Conservation (phyloP, 345 rosid genomes). For the Populus tremula region DNA sequence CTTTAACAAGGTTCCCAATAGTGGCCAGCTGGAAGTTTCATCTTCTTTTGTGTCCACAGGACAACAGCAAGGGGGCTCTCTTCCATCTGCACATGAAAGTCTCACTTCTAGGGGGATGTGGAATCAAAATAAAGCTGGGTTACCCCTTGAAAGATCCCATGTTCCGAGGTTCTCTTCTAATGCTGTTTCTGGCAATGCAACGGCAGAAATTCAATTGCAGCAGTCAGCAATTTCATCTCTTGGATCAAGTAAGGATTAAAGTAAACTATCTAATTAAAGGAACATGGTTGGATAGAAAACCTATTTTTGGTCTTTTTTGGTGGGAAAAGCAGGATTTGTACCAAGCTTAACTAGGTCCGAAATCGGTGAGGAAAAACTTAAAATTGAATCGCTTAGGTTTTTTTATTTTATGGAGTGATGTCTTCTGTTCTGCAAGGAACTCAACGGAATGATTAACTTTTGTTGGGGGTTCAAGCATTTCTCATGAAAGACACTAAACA, state of each 20-base stretch:
- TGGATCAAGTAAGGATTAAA: constrained; percentile 36
- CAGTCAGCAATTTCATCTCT: constrained; percentile 35
- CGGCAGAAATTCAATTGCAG: constrained; percentile 35
- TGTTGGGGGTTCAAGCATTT: neutral
- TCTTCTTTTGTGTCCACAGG: constrained; percentile 32
- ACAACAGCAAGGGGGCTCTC: constrained; percentile 37
- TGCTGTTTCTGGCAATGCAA: constrained; percentile 33
- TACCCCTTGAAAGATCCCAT: constrained; percentile 46
- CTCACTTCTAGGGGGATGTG: constrained; percentile 40
- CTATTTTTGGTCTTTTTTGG: neutral
- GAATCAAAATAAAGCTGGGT: constrained; percentile 45
- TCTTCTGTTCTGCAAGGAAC: neutral
- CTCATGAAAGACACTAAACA: neutral
- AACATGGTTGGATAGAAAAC: neutral
- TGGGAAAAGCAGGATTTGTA: neutral
- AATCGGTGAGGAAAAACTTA: neutral
- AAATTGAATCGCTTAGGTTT: neutral
- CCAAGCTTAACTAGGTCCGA: neutral
- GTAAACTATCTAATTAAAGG: neutral
- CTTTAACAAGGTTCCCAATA: constrained; percentile 31
- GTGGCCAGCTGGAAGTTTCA: constrained; percentile 50
- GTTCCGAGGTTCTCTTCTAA: constrained; percentile 48
- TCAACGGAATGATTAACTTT: neutral
- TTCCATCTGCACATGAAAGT: constrained; percentile 34
- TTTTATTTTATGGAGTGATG: neutral